Percentiles rank a stretch among this genome's conserved stretches.
These are phyloP conservation scores for Podaxis pistillaris DNA, from an alignment of 768 basidiomycete genomes.

Conservation along the genomic window DNA sequence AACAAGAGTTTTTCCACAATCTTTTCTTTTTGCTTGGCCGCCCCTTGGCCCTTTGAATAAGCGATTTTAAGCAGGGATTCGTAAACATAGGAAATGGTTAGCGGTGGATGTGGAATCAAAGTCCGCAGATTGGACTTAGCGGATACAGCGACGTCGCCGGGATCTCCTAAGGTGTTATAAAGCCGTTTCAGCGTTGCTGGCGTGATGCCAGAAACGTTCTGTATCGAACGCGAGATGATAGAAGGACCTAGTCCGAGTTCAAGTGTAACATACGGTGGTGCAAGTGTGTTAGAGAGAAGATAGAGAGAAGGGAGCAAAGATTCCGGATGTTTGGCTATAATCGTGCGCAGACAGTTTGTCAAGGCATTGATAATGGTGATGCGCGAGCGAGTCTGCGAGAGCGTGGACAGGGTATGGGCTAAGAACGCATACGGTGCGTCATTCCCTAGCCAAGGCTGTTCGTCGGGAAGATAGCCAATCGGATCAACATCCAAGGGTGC, in stretches of 20 bases:
- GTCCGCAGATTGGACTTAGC: conserved; percentile 78
- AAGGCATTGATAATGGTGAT: conserved; percentile 65
- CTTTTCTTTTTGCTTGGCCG: conserved; percentile 71
- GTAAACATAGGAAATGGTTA: conserved; percentile 67
- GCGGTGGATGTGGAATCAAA: conserved; percentile 66
- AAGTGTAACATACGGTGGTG: conserved; percentile 68
- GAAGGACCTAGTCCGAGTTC: conserved; percentile 72
- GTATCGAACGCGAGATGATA: conserved; percentile 68
- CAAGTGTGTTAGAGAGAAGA: conserved; percentile 77
- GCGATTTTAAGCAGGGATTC: conserved; percentile 66
- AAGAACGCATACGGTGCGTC: conserved; percentile 72
- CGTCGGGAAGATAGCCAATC: conserved; percentile 37
- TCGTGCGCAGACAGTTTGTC: conserved; percentile 71
- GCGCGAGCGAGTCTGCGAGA: conserved; percentile 71
- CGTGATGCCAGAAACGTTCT: conserved; percentile 67
- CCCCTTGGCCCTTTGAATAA: conserved; percentile 68
- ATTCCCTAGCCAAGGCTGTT: conserved; percentile 40
- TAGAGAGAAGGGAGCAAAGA: conserved; percentile 79
- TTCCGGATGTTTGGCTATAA: conserved; percentile 61
- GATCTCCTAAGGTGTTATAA: conserved; percentile 76
- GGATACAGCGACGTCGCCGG: conserved; percentile 84
- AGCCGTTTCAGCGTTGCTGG: conserved; percentile 55
- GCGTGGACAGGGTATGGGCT: conserved; percentile 54
- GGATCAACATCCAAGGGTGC: conserved; percentile 48
- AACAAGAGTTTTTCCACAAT: conserved; percentile 82